Base-by-base conservation (phyloP, 441 rosid species). In the Melastoma candidum region DNA sequence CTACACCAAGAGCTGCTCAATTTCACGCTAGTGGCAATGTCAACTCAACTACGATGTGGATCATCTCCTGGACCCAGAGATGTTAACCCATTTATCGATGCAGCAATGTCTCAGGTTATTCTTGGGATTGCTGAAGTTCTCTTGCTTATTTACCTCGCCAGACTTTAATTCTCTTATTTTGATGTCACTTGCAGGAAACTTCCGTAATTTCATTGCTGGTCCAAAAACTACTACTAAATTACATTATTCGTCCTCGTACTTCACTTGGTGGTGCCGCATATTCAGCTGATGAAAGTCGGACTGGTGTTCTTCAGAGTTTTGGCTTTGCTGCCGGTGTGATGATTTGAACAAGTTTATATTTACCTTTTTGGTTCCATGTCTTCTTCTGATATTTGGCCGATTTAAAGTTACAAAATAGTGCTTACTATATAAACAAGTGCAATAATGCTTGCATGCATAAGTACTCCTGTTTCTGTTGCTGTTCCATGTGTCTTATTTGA, bases 1-100 rank as follows among this genome's bases (percentile, higher is more conserved):
- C 74, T 87, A 66, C 97, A 93, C 73, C 96, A 81, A 71, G 97
- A 93, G 83, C 72, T 89, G 79, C 84, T 93, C 51, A 81, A 79
- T 68, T 93, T 93, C 84, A 68, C 81, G 79, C 79, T 84, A 47
- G 74, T 87, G 57, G 79, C 87, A 1, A 84, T 93, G 99, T 83
- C 97, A 55, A 83, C 99, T 55, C 97, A 93, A 72, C 97, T 93
- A 70, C 87, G 71, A 47, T 85, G 75, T 43, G 90, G 83, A 22
- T 89, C 95, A 56, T 68, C 90, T 44, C 95, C 89, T 10, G 88
- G 89, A 66, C 79, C 77, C 26, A 61, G 71, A 47, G 93, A 89
- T 68, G 78, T 67, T 36, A 85, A 89, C 57, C 96, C 96, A 56
- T 89, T 93, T 69, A 74, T 83, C 62, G 93, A 93, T 58, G 95